Evolutionary conservation across 139 green algal genomes (phyloP).

Genomic region (Spirogloea muscicola): DNA sequence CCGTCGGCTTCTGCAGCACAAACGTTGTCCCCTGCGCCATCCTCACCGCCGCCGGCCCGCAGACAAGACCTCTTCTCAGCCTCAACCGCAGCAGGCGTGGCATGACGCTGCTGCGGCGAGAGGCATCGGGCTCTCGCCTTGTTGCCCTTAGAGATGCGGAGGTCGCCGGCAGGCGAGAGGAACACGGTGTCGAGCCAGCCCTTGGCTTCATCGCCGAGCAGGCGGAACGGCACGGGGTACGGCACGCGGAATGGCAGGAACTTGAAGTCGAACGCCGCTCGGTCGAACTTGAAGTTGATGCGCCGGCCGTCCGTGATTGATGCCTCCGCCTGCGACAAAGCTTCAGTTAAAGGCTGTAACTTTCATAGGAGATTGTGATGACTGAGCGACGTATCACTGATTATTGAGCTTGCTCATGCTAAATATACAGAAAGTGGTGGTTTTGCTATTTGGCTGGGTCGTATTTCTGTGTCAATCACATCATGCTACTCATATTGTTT

Average conservation of each 20-base stretch:
- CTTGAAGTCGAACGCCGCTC: constrained; percentile 76
- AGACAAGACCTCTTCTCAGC: too few relatives aligned
- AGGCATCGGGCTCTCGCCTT: constrained; percentile 44
- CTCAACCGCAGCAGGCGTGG: too few relatives aligned
- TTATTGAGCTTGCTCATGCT: too few relatives aligned
- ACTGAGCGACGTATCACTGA: too few relatives aligned
- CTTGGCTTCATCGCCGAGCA: constrained; percentile 92
- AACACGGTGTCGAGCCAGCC: constrained; percentile 59
- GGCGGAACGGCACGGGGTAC: constrained; percentile 93
- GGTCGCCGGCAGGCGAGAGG: constrained; percentile 26
- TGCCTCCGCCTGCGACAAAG: constrained; percentile 38
- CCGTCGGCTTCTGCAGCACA: constrained; percentile 39
- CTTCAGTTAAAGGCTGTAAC: too few relatives aligned
- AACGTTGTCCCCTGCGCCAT: constrained; percentile 49
- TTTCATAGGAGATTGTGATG: too few relatives aligned
- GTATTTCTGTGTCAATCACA: too few relatives aligned
- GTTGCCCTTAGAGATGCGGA: constrained; percentile 48
- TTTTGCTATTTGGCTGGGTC: too few relatives aligned
- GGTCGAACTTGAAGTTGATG: constrained; percentile 38
- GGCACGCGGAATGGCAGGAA: constrained; percentile 55
- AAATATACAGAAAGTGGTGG: too few relatives aligned
- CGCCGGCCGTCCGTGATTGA: constrained; percentile 5
- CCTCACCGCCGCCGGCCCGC: too few relatives aligned
- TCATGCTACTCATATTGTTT: too few relatives aligned
- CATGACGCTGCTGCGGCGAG: too few relatives aligned